A percentile compares a stretch with the other conserved stretches of the same genome.
phyloP scores from a whole-genome alignment of 768 basidiomycete species.

The Lentinula raphanica region DNA sequence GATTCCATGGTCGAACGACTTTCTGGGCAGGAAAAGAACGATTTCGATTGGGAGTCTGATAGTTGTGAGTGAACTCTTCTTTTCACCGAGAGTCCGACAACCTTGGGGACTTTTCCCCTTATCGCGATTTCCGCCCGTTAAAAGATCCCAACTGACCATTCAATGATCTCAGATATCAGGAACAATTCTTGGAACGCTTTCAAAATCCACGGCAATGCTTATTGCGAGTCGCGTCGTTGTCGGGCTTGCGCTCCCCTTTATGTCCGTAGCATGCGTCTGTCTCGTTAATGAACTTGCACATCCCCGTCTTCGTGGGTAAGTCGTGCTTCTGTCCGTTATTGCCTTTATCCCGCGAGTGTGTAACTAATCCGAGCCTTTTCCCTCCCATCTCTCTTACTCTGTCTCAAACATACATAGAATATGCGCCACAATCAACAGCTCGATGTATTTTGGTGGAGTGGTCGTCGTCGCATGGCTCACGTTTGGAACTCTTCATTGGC shows the following conservation, averaged over 20 bases:
- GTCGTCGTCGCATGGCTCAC: not conserved
- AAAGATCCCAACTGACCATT: no score
- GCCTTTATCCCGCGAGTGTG: not conserved
- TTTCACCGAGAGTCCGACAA: not conserved
- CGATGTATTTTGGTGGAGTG: constrained; percentile 4
- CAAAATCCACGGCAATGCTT: not conserved
- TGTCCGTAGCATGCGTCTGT: constrained; percentile 4
- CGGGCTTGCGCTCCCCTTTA: constrained; percentile 5
- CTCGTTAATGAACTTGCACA: constrained; percentile 4
- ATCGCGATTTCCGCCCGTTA: not conserved
- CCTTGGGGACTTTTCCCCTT: not conserved
- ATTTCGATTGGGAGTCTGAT: constrained; percentile 4
- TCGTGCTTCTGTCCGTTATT: not conserved
- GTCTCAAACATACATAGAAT: no score
- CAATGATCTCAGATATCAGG: not conserved
- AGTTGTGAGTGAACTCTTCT: not conserved
- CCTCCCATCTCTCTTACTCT: not conserved
- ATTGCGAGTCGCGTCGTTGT: constrained; percentile 6
- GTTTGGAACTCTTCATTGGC: constrained; percentile 1
- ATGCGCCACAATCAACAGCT: constrained; percentile 5
- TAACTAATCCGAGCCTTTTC: not conserved
- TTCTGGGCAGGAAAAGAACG: not conserved
- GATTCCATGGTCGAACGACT: constrained; percentile 4
- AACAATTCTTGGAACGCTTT: constrained; percentile 2
- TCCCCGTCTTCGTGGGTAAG: constrained; percentile 7